Conservation (phyloP, 139 green algal species). For the Volvox africanus region DNA sequence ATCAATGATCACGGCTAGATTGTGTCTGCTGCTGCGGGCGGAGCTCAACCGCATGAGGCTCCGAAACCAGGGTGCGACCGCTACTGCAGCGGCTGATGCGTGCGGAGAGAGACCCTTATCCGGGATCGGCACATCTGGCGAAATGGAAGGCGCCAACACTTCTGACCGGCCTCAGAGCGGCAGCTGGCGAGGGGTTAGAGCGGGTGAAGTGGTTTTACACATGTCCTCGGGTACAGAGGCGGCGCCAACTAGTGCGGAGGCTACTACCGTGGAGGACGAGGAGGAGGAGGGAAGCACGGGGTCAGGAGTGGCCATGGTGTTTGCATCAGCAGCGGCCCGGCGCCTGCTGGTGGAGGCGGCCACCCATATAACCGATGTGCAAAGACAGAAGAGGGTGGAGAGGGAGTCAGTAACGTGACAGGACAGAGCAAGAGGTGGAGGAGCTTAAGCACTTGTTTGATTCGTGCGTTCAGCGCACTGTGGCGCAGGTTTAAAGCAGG, state of each 20-base stretch:
- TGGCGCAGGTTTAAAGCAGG: slow-evolving; percentile 29
- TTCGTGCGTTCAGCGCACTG: slow-evolving; percentile 10
- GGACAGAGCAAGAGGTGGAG: not conserved
- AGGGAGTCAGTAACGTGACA: not conserved
- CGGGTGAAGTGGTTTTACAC: not conserved
- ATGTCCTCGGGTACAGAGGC: too few relatives aligned
- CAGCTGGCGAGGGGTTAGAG: not conserved
- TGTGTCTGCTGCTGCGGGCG: not conserved
- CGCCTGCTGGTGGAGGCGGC: slow-evolving; percentile 21
- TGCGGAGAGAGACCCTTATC: not conserved
- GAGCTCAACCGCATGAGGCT: not conserved
- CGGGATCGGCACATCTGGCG: too few relatives aligned
- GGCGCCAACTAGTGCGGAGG: too few relatives aligned
- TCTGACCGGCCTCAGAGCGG: too few relatives aligned
- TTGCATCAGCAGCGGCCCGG: not conserved
- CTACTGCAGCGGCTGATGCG: not conserved
- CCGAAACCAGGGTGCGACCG: not conserved
- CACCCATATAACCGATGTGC: slow-evolving; percentile 10
- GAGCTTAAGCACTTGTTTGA: slow-evolving; percentile 27
- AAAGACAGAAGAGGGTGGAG: slow-evolving; percentile 8
- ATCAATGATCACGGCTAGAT: not conserved
- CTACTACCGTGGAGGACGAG: not conserved
- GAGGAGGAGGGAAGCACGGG: not conserved
- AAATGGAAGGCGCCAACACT: too few relatives aligned
- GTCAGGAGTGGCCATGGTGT: not conserved